These are phyloP conservation scores for Spathaspora sp. DNA, from an alignment of 1,139 yeast species.

Conservation along the genomic window DNA sequence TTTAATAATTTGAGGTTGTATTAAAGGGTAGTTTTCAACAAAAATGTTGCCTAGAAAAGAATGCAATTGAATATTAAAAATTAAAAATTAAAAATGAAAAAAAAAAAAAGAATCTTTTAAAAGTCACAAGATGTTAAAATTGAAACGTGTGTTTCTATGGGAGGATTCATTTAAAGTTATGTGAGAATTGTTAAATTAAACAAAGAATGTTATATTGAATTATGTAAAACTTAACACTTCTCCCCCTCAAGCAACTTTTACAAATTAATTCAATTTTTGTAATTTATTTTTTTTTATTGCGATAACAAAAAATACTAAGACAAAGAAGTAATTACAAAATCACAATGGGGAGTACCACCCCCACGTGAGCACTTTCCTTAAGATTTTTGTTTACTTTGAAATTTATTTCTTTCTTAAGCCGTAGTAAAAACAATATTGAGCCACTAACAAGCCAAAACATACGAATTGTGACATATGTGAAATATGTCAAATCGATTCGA, in stretches of 20 bases:
- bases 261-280: not conserved
- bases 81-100: not conserved
- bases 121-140: not conserved
- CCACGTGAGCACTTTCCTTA: not conserved
- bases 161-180: too few relatives aligned
- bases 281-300: not conserved
- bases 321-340: not conserved
- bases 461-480: too few relatives aligned
- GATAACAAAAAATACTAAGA: not conserved
- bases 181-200: not conserved
- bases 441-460: too few relatives aligned
- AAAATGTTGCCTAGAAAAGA: too few relatives aligned
- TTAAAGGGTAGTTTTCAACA: too few relatives aligned
- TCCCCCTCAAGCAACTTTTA: not conserved
- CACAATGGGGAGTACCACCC: not conserved
- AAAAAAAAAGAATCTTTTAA: not conserved
- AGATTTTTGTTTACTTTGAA: too few relatives aligned
- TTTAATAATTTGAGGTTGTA: not conserved
- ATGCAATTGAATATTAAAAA: not conserved
- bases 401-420: too few relatives aligned
- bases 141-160: conserved; percentile 1
- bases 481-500: too few relatives aligned
- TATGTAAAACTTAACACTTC: not conserved
- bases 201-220: not conserved
- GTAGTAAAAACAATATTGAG: not conserved